phyloP scores from a whole-genome alignment of 2,329 filamentous ascomycete genomes.

The Paraphoma sp. region DNA sequence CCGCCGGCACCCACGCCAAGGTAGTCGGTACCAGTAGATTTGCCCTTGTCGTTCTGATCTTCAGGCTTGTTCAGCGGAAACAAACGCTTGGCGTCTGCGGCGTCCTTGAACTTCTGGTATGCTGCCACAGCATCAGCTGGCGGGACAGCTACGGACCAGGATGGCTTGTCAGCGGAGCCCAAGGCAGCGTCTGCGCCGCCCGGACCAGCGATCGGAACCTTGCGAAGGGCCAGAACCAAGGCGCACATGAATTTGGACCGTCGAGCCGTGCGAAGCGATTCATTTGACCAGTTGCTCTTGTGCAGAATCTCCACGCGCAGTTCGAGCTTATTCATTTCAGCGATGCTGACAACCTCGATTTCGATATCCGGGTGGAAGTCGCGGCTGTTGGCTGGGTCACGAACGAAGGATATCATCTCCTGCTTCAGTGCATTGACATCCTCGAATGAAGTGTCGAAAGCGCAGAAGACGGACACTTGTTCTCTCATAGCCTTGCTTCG shows the following conservation, averaged over 20 bases:
- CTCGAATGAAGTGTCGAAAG: slow-evolving; percentile 86
- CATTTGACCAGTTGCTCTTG: slow-evolving; percentile 73
- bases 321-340: slow-evolving; percentile 85
- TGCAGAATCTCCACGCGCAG: slow-evolving; percentile 85
- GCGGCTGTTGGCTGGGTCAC: slow-evolving; percentile 80
- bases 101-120: slow-evolving; percentile 56
- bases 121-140: slow-evolving; percentile 71
- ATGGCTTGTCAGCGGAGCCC: slow-evolving; percentile 71
- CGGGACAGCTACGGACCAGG: slow-evolving; percentile 78
- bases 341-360: slow-evolving; percentile 78
- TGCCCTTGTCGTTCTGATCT: slow-evolving; percentile 32
- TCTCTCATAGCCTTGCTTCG: slow-evolving; percentile 93
- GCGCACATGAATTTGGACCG: slow-evolving; percentile 98
- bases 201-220: slow-evolving; percentile 83
- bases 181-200: slow-evolving; percentile 73
- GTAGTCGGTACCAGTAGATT: slow-evolving; percentile 43
- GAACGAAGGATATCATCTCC: slow-evolving; percentile 87
- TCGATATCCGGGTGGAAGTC: slow-evolving; percentile 89
- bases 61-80: slow-evolving; percentile 58
- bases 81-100: slow-evolving; percentile 70
- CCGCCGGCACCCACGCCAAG: slow-evolving; percentile 30
- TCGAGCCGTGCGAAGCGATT: slow-evolving; percentile 77
- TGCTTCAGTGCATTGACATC: slow-evolving; percentile 84
- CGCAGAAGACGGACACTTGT: slow-evolving; percentile 77
- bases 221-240: slow-evolving; percentile 81